A percentile compares a stretch with the other conserved stretches of the same genome.
These are phyloP conservation scores for Penicillium olsonii DNA, from an alignment of 2,329 filamentous ascomycete genomes.

Conservation along the genomic window DNA sequence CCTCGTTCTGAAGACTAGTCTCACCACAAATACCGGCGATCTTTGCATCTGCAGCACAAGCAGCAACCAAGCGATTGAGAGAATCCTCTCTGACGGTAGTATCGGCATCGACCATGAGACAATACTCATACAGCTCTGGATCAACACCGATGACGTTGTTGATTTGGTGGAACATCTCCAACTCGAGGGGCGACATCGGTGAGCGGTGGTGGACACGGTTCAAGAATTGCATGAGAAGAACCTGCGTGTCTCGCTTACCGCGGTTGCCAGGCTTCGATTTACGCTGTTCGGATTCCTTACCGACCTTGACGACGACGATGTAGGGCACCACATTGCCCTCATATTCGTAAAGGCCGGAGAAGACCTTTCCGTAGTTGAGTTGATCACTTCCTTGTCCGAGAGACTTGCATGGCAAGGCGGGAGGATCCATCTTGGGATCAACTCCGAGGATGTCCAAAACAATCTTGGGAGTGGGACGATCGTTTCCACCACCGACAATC, in stretches of 20 bases:
- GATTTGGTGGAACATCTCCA: slow-evolving; percentile 99
- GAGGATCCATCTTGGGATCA: slow-evolving; percentile 93
- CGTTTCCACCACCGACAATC: slow-evolving; percentile 99
- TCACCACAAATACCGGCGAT: slow-evolving; percentile 98
- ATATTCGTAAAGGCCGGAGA: slow-evolving; percentile 95
- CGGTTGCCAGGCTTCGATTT: slow-evolving; percentile 95
- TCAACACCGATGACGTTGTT: slow-evolving; percentile 99
- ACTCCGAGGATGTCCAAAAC: slow-evolving; percentile 96
- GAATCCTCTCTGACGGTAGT: slow-evolving; percentile 91
- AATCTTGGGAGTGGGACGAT: slow-evolving; percentile 90
- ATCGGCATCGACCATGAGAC: slow-evolving; percentile 97
- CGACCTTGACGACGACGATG: slow-evolving; percentile 92
- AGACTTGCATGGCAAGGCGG: slow-evolving; percentile 90
- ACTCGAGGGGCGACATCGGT: slow-evolving; percentile 91
- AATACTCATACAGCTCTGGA: slow-evolving; percentile 93
- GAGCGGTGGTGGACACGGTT: slow-evolving; percentile 94
- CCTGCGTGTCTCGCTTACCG: slow-evolving; percentile 97
- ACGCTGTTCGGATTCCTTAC: slow-evolving; percentile 89
- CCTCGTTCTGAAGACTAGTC: slow-evolving; percentile 93
- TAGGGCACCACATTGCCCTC: slow-evolving; percentile 98
- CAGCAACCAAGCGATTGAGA: slow-evolving; percentile 86
- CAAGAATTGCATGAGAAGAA: slow-evolving; percentile 93
- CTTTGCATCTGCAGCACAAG: slow-evolving; percentile 90
- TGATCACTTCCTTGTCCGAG: slow-evolving; percentile 87
- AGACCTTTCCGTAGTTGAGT: slow-evolving; percentile 97